These are phyloP conservation scores for Acer yangbiense DNA, from an alignment of 345 rosid species.

Conservation along the genomic window DNA sequence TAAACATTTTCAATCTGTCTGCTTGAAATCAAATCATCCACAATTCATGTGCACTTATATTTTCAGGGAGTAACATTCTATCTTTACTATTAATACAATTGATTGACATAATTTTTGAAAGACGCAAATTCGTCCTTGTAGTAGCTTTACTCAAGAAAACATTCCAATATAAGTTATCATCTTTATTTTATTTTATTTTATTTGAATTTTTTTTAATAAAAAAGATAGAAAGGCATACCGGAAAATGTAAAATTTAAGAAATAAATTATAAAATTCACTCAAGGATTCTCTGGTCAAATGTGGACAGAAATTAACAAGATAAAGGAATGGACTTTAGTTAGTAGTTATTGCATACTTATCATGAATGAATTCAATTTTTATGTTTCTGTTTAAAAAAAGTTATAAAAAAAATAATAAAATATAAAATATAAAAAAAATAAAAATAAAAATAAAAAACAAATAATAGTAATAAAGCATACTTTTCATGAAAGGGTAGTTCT, in stretches of 20 bases:
- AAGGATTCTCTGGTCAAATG: slow-evolving; percentile 5
- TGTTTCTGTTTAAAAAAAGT: neutral
- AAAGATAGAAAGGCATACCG: neutral
- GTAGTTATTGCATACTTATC: slow-evolving; percentile 64
- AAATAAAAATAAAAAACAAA: neutral
- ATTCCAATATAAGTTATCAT: neutral
- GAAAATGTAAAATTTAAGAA: neutral
- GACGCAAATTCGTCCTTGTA: neutral
- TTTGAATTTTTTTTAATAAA: too few relatives aligned
- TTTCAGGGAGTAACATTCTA: neutral
- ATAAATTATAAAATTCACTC: neutral
- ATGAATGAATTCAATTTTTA: slow-evolving; percentile 28
- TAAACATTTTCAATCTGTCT: neutral
- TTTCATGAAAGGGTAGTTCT: slow-evolving; percentile 68
- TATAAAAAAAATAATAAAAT: neutral
- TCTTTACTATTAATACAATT: neutral
- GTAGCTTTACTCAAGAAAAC: neutral
- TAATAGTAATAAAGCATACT: slow-evolving; percentile 45
- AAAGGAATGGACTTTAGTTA: slow-evolving; percentile 1
- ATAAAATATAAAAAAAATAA: too few relatives aligned
- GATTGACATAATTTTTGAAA: neutral
- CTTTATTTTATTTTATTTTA: neutral
- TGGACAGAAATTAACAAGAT: neutral
- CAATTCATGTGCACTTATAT: neutral
- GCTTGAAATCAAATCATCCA: neutral